A percentile compares a stretch with the other conserved stretches of the same genome.
Conservation (phyloP, 1,284 basidiomycete species). For the Spongispora temasekensis region DNA sequence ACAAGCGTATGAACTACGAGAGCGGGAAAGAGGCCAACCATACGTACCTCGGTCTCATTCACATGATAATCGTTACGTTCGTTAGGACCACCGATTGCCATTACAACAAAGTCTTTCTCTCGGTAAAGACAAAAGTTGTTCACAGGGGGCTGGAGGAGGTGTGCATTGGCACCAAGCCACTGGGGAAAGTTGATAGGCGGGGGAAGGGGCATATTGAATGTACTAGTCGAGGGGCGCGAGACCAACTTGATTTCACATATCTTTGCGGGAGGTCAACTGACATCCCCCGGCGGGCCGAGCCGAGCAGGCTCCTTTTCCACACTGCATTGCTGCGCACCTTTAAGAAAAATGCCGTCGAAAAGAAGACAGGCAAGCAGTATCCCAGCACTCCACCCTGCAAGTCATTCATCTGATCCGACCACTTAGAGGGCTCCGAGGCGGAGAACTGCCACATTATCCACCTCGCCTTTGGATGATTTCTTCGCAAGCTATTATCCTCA, state of each 20-base stretch:
- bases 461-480: not conserved
- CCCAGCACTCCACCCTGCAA: accelerated
- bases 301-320: too few species aligned
- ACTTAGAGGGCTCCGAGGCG: too few species aligned
- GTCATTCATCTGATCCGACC: not conserved
- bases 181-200: conserved; percentile 82
- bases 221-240: too few species aligned
- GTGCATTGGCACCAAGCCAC: conserved; percentile 80
- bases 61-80: conserved; percentile 91
- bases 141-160: conserved; percentile 85
- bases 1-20: not conserved
- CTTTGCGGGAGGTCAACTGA: too few species aligned
- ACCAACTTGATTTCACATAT: too few species aligned
- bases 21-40: not conserved
- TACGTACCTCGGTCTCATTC: conserved; percentile 82
- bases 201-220: conserved; percentile 55
- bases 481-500: conserved; percentile 6
- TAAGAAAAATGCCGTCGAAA: not conserved
- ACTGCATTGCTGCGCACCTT: too few species aligned
- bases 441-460: too few species aligned
- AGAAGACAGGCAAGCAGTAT: not conserved
- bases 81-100: conserved; percentile 94
- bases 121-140: conserved; percentile 90
- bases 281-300: too few species aligned
- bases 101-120: conserved; percentile 84